phyloP scores from a whole-genome alignment of 225 moss, liverwort and hornwort genomes.

The Pseudisothecium myosuroides region DNA sequence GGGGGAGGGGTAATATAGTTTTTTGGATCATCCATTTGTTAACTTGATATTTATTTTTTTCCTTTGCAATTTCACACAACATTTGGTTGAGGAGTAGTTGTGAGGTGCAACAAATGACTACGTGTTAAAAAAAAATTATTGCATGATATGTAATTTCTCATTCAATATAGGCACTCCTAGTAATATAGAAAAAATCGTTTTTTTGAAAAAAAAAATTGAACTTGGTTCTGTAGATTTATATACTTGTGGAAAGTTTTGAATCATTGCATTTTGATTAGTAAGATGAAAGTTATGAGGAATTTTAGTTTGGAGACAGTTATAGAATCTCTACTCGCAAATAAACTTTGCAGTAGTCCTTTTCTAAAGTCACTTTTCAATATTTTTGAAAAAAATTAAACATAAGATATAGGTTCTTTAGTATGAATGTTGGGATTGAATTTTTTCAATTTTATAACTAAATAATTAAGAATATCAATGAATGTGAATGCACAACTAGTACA shows the following conservation, averaged over 20 bases:
- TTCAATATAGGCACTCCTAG: fast-evolving
- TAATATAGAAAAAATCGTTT: background rate
- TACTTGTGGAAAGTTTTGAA: background rate
- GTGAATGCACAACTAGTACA: too few species aligned
- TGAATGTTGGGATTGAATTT: background rate
- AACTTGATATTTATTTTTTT: background rate
- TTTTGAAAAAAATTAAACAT: background rate
- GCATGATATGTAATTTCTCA: background rate
- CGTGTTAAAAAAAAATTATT: fast-evolving
- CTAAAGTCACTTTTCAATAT: background rate
- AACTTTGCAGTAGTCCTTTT: background rate
- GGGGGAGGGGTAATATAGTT: too few species aligned
- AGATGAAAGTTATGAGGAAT: background rate
- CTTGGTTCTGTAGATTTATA: background rate
- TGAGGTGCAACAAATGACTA: background rate
- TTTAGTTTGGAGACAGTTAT: fast-evolving
- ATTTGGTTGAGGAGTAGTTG: too few species aligned
- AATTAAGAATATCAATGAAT: background rate
- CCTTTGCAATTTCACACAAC: background rate
- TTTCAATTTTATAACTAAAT: background rate
- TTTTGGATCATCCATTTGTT: background rate
- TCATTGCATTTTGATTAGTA: background rate
- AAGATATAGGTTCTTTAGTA: background rate
- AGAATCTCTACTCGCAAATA: background rate
- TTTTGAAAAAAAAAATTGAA: background rate